Evolutionary conservation across 2,329 filamentous ascomycete genomes (phyloP).

Genomic region (Fusarium tuaranense): DNA sequence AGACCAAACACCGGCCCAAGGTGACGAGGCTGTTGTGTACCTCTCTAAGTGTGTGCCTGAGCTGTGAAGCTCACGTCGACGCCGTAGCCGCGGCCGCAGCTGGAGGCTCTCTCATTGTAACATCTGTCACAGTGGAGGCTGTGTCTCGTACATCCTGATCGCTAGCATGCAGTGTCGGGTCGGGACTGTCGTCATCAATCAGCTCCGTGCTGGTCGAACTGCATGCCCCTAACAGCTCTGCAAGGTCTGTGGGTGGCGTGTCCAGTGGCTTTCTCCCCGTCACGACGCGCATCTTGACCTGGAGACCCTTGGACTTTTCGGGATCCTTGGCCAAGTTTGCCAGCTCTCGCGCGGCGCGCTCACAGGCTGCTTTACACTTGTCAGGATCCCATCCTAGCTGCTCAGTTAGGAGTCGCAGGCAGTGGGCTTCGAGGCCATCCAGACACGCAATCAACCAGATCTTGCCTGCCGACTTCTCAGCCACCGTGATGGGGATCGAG

Average conservation of each 20-base stretch:
- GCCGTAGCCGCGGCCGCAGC: constrained; percentile 9
- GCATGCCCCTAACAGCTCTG: constrained; percentile 25
- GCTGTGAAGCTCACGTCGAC: constrained; percentile 1
- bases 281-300: constrained; percentile 61
- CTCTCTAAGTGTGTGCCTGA: constrained; percentile 8
- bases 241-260: constrained; percentile 36
- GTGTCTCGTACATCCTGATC: constrained; percentile 27
- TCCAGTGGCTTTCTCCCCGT: constrained; percentile 62
- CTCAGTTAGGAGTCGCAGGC: constrained; percentile 63
- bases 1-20: neutral
- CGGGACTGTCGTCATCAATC: constrained; percentile 36
- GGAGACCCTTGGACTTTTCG: constrained; percentile 55
- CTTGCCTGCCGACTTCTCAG: constrained; percentile 60
- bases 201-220: constrained; percentile 35
- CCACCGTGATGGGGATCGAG: constrained; percentile 60
- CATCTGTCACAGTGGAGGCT: constrained; percentile 3
- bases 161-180: constrained; percentile 39
- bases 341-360: constrained; percentile 60
- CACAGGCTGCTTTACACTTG: constrained; percentile 60
- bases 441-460: constrained; percentile 66
- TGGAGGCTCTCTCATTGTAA: neutral
- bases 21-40: constrained; percentile 1
- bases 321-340: constrained; percentile 61
- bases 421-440: constrained; percentile 62
- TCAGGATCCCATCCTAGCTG: constrained; percentile 65